Evolutionary conservation across 2,329 filamentous ascomycete species (phyloP).

Genomic region (Xylariales sp.): DNA sequence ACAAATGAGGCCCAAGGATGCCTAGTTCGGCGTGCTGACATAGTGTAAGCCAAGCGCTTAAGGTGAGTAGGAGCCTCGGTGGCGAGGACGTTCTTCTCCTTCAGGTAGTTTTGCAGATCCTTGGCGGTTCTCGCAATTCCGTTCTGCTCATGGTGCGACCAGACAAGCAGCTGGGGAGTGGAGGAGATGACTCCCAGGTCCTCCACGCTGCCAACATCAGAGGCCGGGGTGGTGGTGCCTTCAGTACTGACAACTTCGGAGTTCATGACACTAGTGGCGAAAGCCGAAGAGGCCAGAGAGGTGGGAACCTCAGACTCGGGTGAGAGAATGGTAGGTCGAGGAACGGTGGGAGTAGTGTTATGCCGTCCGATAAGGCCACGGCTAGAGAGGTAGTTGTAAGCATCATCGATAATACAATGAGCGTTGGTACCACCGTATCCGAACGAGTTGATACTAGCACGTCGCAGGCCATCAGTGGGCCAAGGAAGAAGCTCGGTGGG

Average conservation of each 20-base stretch:
- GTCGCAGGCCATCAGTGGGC: slow-evolving; percentile 46
- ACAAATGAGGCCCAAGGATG: slow-evolving; percentile 46
- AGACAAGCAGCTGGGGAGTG: slow-evolving; percentile 45
- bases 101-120: slow-evolving; percentile 42
- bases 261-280: slow-evolving; percentile 41
- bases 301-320: slow-evolving; percentile 34
- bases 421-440: slow-evolving; percentile 54
- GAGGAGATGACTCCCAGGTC: slow-evolving; percentile 42
- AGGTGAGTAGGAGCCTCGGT: slow-evolving; percentile 40
- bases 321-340: slow-evolving; percentile 32
- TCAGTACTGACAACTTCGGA: slow-evolving; percentile 39
- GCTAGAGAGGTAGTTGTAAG: slow-evolving; percentile 45
- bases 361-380: slow-evolving; percentile 44
- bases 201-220: slow-evolving; percentile 40
- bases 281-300: slow-evolving; percentile 35
- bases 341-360: slow-evolving; percentile 39
- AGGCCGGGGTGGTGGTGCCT: slow-evolving; percentile 42
- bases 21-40: slow-evolving; percentile 43
- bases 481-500: slow-evolving; percentile 45
- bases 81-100: slow-evolving; percentile 37
- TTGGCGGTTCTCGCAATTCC: slow-evolving; percentile 44
- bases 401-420: slow-evolving; percentile 52
- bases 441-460: slow-evolving; percentile 52
- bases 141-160: slow-evolving; percentile 47
- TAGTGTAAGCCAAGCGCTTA: slow-evolving; percentile 43